Conservation (phyloP, 2,329 filamentous ascomycete genomes). For the Nemania sp. region DNA sequence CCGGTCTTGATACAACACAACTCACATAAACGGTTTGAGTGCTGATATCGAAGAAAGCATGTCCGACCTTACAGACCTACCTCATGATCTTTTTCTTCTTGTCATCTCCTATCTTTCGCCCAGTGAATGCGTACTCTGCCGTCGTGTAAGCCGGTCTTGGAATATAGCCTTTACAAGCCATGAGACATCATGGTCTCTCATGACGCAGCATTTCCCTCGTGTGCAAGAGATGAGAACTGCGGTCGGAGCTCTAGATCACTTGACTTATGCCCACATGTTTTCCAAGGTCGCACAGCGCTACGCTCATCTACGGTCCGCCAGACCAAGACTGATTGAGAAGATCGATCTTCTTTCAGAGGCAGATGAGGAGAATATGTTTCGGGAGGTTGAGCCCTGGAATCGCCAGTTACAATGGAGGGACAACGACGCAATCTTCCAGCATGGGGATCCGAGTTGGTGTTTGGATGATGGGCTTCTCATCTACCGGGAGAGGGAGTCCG, state of each 20-base stretch:
- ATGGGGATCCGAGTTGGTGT: slow-evolving; percentile 64
- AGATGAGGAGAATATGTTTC: slow-evolving; percentile 34
- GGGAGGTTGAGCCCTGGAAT: slow-evolving; percentile 60
- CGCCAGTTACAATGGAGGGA: slow-evolving; percentile 58
- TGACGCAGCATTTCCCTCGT: slow-evolving; percentile 65
- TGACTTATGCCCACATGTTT: slow-evolving; percentile 59
- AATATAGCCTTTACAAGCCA: slow-evolving; percentile 62
- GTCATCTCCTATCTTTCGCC: slow-evolving; percentile 63
- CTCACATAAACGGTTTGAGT: background rate
- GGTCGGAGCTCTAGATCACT: slow-evolving; percentile 27
- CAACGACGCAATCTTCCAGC: slow-evolving; percentile 57
- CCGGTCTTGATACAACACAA: background rate
- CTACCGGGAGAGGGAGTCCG: slow-evolving; percentile 56
- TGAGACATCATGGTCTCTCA: slow-evolving; percentile 59
- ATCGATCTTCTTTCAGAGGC: slow-evolving; percentile 55
- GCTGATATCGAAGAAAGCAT: slow-evolving; percentile 4
- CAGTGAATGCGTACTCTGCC: slow-evolving; percentile 63
- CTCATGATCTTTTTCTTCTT: slow-evolving; percentile 69
- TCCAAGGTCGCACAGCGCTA: slow-evolving; percentile 66
- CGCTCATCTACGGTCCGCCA: slow-evolving; percentile 62
- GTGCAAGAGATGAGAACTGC: slow-evolving; percentile 62
- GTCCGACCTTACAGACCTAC: slow-evolving; percentile 59
- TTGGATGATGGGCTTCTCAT: slow-evolving; percentile 66
- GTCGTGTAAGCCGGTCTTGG: slow-evolving; percentile 64
- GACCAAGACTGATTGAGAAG: slow-evolving; percentile 60